Conservation (phyloP, 768 basidiomycete genomes). For the Suillus fuscotomentosus region DNA sequence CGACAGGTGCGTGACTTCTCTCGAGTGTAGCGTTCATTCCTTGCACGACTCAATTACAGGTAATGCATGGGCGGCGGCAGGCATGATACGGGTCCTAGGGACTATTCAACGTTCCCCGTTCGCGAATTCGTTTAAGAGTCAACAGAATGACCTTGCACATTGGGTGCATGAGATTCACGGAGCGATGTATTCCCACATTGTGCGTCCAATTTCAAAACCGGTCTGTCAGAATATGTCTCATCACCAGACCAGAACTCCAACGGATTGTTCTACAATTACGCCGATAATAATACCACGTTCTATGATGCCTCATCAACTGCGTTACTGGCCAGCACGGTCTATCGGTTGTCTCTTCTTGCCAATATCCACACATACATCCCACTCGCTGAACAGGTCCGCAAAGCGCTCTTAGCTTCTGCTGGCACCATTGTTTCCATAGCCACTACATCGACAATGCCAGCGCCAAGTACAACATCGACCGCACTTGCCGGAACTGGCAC, state of each 20-base stretch:
- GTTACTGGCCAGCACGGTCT: conserved; percentile 74
- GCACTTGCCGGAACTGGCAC: conserved; percentile 13
- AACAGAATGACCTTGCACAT: conserved; percentile 55
- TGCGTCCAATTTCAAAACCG: conserved; percentile 31
- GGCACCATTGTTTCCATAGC: conserved; percentile 19
- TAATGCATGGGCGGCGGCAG: conserved; percentile 88
- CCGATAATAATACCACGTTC: conserved; percentile 57
- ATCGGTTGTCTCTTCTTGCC: conserved; percentile 60
- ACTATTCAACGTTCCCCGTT: conserved; percentile 68
- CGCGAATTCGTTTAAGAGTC: conserved; percentile 41
- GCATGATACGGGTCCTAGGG: conserved; percentile 79
- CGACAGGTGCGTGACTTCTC: conserved; percentile 52
- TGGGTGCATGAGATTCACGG: conserved; percentile 75
- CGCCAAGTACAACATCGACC: conserved; percentile 2
- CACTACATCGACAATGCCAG: not conserved
- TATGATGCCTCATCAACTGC: conserved; percentile 73
- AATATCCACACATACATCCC: conserved; percentile 50
- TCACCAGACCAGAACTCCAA: conserved; percentile 5
- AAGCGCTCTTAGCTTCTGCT: conserved; percentile 28
- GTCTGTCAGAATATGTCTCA: not conserved
- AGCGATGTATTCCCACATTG: conserved; percentile 65
- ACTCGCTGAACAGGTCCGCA: conserved; percentile 55
- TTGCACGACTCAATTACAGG: conserved; percentile 38
- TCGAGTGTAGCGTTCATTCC: not conserved
- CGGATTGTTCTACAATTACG: conserved; percentile 66